Base-by-base conservation (phyloP, 2,329 filamentous ascomycete genomes). In the Venturia carpophila region DNA sequence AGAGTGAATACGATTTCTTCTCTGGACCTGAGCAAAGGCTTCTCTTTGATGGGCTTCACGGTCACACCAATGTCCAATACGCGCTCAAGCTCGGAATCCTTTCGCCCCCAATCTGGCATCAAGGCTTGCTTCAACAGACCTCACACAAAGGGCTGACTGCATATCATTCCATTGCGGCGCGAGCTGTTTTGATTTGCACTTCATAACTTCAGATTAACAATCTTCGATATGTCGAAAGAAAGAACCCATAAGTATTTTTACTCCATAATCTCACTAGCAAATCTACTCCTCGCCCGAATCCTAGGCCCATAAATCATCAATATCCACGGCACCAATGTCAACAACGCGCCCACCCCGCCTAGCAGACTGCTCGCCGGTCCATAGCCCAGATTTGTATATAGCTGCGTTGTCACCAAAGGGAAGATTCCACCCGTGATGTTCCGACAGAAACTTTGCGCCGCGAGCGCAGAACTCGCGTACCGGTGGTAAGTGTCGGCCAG, bases 321-420 rank as follows among this genome's bases (percentile, higher is more conserved):
- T 0, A 92, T 86, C 90, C 91, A 97, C 0, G 92, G 93, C n/a
- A 96, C 91, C 1, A 89, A 73, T 0, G 90, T 92, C 67, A 97
- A 74, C 1, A 83, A 65, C 2, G 79, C 78, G 2, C 82, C 83
- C 67, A 96, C 84, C 0, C 86, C 89, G 5, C 92, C 92, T 7
- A 97, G 77, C 58, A 96, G 73, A 67, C 85, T 90, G 2, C 87
- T 89, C 0, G 90, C 91, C 1, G 82, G 85, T 7, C 83, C 83
- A 70, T 88, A 87, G 0, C 89, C 89, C 52, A 97, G 77, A 9
- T 85, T 84, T 1, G 76, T 80, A 71, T 94, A 96, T 81, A 97
- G 83, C 61, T 85, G 79, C 2, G 80, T 79, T 0, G 90, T 91
- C 17, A 95, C 83, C 0, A 96, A 79, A 0, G 92, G 92, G 68